phyloP scores from a whole-genome alignment of 805 yeast genomes.

The Yamadazyma insecticola region DNA sequence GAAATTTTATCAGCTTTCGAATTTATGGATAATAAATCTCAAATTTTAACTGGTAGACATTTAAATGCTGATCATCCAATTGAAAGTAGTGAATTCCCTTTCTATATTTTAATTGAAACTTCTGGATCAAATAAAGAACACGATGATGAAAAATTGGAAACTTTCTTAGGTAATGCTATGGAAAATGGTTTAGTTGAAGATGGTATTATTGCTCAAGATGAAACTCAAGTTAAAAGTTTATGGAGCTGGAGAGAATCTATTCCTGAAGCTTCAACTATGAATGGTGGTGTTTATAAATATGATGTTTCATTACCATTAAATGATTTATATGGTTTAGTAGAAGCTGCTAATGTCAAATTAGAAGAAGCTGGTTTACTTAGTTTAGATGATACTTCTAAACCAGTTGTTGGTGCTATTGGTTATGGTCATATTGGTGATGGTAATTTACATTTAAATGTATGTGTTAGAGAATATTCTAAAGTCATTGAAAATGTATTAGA shows the following conservation, averaged over 20 bases:
- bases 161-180: slow-evolving; percentile 79
- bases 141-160: slow-evolving; percentile 84
- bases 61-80: slow-evolving; percentile 68
- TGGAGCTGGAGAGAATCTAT: slow-evolving; percentile 97
- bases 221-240: slow-evolving; percentile 71
- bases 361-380: slow-evolving; percentile 55
- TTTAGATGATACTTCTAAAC: slow-evolving; percentile 54
- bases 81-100: slow-evolving; percentile 72
- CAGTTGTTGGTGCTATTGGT: slow-evolving; percentile 87
- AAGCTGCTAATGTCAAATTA: slow-evolving; percentile 65
- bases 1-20: slow-evolving; percentile 92
- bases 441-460: slow-evolving; percentile 88
- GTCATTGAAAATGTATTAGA: slow-evolving; percentile 78
- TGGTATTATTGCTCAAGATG: slow-evolving; percentile 96
- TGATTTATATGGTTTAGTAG: slow-evolving; percentile 77
- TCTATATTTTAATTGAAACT: slow-evolving; percentile 88
- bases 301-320: slow-evolving; percentile 89
- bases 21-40: slow-evolving; percentile 80
- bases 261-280: slow-evolving; percentile 80
- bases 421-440: slow-evolving; percentile 99
- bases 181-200: slow-evolving; percentile 81
- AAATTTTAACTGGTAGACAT: slow-evolving; percentile 56
- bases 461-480: slow-evolving; percentile 78
- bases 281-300: slow-evolving; percentile 95
- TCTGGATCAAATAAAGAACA: slow-evolving; percentile 94